Percentiles rank a stretch among this genome's conserved stretches.
These are phyloP conservation scores for Colletotrichum abscissum DNA, from an alignment of 2,329 filamentous ascomycete genomes.

Conservation along the genomic window DNA sequence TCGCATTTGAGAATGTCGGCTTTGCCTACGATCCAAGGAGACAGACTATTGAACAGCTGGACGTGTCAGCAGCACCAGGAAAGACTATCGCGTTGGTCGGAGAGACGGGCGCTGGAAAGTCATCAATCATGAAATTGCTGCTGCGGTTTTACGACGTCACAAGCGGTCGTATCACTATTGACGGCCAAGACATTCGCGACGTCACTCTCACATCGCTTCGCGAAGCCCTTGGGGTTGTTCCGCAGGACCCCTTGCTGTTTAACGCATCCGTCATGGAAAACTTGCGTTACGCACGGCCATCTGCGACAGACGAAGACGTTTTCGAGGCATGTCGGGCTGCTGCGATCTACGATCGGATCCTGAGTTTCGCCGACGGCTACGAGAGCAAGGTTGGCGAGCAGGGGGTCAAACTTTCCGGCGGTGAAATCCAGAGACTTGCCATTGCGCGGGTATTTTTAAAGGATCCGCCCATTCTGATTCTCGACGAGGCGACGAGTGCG, in stretches of 20 bases:
- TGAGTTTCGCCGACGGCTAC: constrained; percentile 65
- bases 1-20: constrained; percentile 64
- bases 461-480: constrained; percentile 71
- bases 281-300: constrained; percentile 53
- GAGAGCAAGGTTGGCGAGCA: constrained; percentile 72
- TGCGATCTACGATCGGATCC: constrained; percentile 68
- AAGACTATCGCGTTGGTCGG: constrained; percentile 71
- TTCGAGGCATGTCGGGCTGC: constrained; percentile 50
- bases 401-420: constrained; percentile 77
- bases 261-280: constrained; percentile 76
- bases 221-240: constrained; percentile 66
- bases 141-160: constrained; percentile 70
- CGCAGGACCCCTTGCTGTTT: constrained; percentile 80
- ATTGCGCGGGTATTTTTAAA: constrained; percentile 78
- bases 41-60: constrained; percentile 60
- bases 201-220: constrained; percentile 46
- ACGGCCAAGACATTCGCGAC: constrained; percentile 39
- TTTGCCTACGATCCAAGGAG: constrained; percentile 68
- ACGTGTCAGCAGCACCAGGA: constrained; percentile 60
- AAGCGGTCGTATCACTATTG: constrained; percentile 47
- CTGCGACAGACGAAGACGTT: background rate
- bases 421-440: constrained; percentile 77
- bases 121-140: constrained; percentile 70
- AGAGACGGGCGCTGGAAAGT: constrained; percentile 72
- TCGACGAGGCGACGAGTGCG: constrained; percentile 77